Evolutionary conservation across 139 green algal genomes (phyloP).

Genomic region (Tetradesmus lagerheimii): DNA sequence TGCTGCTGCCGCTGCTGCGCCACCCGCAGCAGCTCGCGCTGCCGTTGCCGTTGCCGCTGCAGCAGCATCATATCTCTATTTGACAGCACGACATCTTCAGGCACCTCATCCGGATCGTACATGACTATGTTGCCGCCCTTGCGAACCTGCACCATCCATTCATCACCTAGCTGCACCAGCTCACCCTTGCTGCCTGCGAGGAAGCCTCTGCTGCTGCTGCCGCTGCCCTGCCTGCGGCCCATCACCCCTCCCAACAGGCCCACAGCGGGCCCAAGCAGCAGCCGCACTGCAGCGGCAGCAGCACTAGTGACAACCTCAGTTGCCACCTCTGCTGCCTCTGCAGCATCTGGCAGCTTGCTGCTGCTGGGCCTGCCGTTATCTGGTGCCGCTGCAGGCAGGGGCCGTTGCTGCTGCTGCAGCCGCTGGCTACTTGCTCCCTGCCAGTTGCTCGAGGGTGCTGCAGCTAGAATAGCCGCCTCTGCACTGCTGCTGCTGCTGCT

Average conservation of each 20-base stretch:
- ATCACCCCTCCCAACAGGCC: background rate
- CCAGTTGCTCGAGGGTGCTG: background rate
- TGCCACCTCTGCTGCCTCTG: background rate
- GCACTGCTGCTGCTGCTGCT: background rate
- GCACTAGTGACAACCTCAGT: background rate
- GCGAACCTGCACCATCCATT: constrained; percentile 24
- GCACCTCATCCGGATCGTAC: constrained; percentile 21
- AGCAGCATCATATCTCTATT: background rate
- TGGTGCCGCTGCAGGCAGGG: background rate
- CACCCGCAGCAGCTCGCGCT: background rate
- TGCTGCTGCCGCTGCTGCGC: background rate
- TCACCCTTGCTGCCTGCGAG: background rate
- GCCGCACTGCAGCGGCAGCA: constrained; percentile 3
- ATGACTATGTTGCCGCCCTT: background rate
- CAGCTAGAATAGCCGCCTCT: background rate
- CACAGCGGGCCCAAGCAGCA: background rate
- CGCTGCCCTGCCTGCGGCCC: background rate
- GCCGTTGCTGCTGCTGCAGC: constrained; percentile 10
- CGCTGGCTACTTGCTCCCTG: background rate
- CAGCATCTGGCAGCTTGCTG: background rate
- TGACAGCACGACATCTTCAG: constrained; percentile 17
- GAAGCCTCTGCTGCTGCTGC: background rate
- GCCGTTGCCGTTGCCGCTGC: background rate
- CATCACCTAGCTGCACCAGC: constrained; percentile 4
- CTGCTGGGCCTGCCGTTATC: background rate